A percentile compares a stretch with the other conserved stretches of the same genome.
These are phyloP conservation scores for Camellia japonica DNA, from an alignment of 148 eudicot species.

Conservation along the genomic window DNA sequence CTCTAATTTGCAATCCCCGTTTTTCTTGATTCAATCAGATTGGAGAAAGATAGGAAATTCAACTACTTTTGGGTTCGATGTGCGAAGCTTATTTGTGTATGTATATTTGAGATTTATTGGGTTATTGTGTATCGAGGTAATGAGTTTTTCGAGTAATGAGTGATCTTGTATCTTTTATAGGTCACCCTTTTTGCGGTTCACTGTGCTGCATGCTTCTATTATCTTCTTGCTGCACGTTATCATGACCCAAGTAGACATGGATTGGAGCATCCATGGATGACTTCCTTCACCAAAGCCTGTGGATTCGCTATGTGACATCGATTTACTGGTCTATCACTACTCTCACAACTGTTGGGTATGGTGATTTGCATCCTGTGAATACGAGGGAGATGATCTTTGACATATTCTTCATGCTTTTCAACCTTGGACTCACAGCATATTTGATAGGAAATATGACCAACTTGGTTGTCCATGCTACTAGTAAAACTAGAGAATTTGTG, in stretches of 20 bases:
- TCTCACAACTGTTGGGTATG: slow-evolving; percentile 79
- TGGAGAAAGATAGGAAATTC: slow-evolving; percentile 70
- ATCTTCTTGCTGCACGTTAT: slow-evolving; percentile 67
- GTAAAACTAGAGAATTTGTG: slow-evolving; percentile 77
- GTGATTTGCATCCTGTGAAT: slow-evolving; percentile 77
- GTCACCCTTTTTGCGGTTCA: slow-evolving; percentile 82
- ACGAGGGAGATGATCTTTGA: slow-evolving; percentile 68
- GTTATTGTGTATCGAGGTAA: not conserved
- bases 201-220: slow-evolving; percentile 74
- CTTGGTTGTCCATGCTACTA: slow-evolving; percentile 82
- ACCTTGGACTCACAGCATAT: slow-evolving; percentile 77
- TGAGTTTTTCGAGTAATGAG: not conserved
- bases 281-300: slow-evolving; percentile 48
- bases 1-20: not conserved
- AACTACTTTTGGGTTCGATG: slow-evolving; percentile 69
- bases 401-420: slow-evolving; percentile 80
- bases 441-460: slow-evolving; percentile 94
- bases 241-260: slow-evolving; percentile 61
- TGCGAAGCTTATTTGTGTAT: slow-evolving; percentile 62
- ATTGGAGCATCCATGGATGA: slow-evolving; percentile 49
- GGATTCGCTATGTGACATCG: slow-evolving; percentile 67
- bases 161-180: slow-evolving; percentile 20
- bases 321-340: slow-evolving; percentile 95
- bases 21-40: slow-evolving; percentile 29
- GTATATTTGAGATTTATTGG: slow-evolving; percentile 19